A percentile compares a stretch with the other conserved stretches of the same genome.
Conservation (phyloP, 805 yeast genomes). For the Brettanomyces bruxellensis region DNA sequence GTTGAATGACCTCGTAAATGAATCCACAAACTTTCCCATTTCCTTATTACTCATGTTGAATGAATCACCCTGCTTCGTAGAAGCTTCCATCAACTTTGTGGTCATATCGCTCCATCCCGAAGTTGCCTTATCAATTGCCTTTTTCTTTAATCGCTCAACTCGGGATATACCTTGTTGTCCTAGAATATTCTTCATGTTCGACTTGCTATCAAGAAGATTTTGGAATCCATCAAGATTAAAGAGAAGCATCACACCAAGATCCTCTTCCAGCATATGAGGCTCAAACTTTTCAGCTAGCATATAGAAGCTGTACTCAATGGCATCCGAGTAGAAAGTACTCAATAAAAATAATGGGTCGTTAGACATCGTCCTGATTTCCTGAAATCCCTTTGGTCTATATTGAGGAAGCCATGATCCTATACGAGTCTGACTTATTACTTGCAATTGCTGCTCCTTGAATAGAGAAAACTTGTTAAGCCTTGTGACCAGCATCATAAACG, state of each 20-base stretch:
- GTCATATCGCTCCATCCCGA: constrained; percentile 77
- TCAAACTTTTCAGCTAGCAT: constrained; percentile 26
- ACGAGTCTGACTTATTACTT: constrained; percentile 40
- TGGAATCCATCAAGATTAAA: constrained; percentile 71
- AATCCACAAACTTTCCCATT: constrained; percentile 47
- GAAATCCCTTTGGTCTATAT: constrained; percentile 62
- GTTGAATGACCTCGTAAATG: constrained; percentile 78
- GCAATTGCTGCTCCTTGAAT: constrained; percentile 41
- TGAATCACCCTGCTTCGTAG: constrained; percentile 47
- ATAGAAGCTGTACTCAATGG: constrained; percentile 46
- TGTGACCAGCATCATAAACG: constrained; percentile 59
- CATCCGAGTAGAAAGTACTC: constrained; percentile 64
- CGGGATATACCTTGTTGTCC: constrained; percentile 56
- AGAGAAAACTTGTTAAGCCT: constrained; percentile 57
- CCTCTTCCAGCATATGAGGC: constrained; percentile 31
- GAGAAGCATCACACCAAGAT: constrained; percentile 61
- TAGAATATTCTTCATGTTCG: constrained; percentile 36
- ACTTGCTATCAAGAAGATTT: constrained; percentile 51
- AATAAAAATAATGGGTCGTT: constrained; percentile 42
- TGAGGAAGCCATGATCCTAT: constrained; percentile 70
- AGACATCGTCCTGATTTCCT: constrained; percentile 36
- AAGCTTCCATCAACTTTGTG: constrained; percentile 67
- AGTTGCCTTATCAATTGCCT: constrained; percentile 64
- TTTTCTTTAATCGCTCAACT: constrained; percentile 57
- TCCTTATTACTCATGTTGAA: constrained; percentile 61